Evolutionary conservation across 192 early-diverging fungal genomes (phyloP).

Genomic region (Backusella morwellensis): DNA sequence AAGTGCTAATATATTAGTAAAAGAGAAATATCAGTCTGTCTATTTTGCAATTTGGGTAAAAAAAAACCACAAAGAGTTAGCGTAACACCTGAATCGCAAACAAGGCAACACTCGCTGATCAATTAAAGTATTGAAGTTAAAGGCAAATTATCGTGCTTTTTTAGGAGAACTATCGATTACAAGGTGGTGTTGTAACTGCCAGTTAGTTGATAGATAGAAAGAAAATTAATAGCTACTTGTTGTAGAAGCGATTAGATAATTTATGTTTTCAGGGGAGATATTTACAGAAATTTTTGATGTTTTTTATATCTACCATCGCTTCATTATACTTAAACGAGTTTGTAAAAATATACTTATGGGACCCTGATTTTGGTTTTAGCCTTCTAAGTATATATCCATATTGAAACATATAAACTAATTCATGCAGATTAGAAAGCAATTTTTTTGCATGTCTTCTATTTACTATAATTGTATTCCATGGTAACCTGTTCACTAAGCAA

Average conservation of each 20-base stretch:
- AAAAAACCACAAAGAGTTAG: neutral
- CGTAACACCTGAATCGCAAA: neutral
- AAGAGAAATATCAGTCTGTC: neutral
- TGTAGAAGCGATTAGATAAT: neutral
- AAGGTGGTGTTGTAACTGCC: neutral
- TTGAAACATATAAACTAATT: too few species aligned
- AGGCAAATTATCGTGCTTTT: neutral
- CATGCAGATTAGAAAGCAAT: too few species aligned
- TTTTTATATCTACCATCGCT: too few species aligned
- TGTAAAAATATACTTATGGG: too few species aligned
- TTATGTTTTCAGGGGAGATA: neutral
- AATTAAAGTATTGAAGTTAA: neutral
- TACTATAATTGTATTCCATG: too few species aligned
- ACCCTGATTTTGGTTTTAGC: too few species aligned
- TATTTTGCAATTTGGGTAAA: neutral
- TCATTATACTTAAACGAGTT: too few species aligned
- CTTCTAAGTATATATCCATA: too few species aligned
- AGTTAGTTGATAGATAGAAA: neutral
- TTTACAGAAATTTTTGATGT: too few species aligned
- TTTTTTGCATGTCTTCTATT: too few species aligned
- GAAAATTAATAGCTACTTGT: neutral
- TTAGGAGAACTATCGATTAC: neutral
- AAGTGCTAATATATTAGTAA: neutral
- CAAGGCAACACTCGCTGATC: neutral
- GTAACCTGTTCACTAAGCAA: too few species aligned